These are phyloP conservation scores for Trichomonas vaginalis DNA, from an alignment of 208 protist genomes.

Conservation along the genomic window DNA sequence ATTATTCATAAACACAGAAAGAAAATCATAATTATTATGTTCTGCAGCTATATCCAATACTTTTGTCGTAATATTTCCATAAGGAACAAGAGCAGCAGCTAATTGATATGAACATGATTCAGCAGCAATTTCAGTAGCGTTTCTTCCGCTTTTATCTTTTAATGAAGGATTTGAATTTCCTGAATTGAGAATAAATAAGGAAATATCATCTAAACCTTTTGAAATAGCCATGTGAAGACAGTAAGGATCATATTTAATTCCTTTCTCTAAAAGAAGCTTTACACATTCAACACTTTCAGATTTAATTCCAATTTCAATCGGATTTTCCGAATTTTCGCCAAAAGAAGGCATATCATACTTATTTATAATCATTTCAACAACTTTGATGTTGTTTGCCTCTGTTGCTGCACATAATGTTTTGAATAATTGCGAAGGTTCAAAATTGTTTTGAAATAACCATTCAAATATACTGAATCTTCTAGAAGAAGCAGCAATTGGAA, in stretches of 20 bases:
- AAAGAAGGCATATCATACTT: background rate
- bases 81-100: background rate
- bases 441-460: background rate
- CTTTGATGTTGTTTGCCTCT: background rate
- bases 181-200: background rate
- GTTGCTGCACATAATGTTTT: background rate
- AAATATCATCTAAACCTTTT: background rate
- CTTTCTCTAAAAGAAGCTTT: background rate
- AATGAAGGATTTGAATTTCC: background rate
- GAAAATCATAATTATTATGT: background rate
- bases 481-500: background rate
- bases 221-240: background rate
- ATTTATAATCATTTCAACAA: background rate
- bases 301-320: background rate
- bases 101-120: background rate
- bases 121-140: background rate
- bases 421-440: background rate
- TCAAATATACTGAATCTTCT: background rate
- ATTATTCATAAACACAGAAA: background rate
- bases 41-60: background rate
- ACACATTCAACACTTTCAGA: background rate
- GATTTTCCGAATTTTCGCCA: background rate
- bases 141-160: background rate
- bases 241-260: background rate
- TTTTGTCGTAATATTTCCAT: background rate